These are phyloP conservation scores for Maudiozyma serrabonitensis DNA, from an alignment of 805 yeast species.

Conservation along the genomic window DNA sequence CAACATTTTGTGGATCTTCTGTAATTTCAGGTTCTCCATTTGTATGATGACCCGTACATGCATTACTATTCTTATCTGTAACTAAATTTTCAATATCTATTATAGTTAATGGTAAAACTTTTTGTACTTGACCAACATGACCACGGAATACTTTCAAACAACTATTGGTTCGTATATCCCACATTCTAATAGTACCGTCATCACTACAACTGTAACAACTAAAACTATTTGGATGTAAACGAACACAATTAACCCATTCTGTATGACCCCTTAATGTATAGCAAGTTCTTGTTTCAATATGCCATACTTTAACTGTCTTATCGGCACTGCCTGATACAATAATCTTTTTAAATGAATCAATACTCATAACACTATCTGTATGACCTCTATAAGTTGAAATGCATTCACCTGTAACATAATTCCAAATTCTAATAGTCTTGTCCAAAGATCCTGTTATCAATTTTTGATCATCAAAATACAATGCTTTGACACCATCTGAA, in stretches of 20 bases:
- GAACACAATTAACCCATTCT: conserved; percentile 86
- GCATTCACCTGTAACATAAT: conserved; percentile 88
- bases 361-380: conserved; percentile 71
- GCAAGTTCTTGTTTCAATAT: conserved; percentile 86
- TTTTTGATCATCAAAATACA: conserved; percentile 81
- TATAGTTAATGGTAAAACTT: conserved; percentile 76
- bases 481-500: conserved; percentile 72
- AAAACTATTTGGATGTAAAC: conserved; percentile 68
- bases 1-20: conserved; percentile 2
- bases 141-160: conserved; percentile 75
- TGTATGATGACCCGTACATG: conserved; percentile 9
- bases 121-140: conserved; percentile 90
- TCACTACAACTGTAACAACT: conserved; percentile 83
- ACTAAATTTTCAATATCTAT: conserved; percentile 50
- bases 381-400: conserved; percentile 92
- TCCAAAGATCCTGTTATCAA: conserved; percentile 89
- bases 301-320: conserved; percentile 89
- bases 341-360: conserved; percentile 69
- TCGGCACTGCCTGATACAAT: conserved; percentile 94
- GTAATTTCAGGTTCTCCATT: not conserved
- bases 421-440: conserved; percentile 90
- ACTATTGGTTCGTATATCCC: conserved; percentile 78
- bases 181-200: conserved; percentile 86
- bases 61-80: conserved; percentile 27
- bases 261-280: conserved; percentile 88